Evolutionary conservation across 1,139 yeast species (phyloP).

Genomic region (Taiozyma sp.): DNA sequence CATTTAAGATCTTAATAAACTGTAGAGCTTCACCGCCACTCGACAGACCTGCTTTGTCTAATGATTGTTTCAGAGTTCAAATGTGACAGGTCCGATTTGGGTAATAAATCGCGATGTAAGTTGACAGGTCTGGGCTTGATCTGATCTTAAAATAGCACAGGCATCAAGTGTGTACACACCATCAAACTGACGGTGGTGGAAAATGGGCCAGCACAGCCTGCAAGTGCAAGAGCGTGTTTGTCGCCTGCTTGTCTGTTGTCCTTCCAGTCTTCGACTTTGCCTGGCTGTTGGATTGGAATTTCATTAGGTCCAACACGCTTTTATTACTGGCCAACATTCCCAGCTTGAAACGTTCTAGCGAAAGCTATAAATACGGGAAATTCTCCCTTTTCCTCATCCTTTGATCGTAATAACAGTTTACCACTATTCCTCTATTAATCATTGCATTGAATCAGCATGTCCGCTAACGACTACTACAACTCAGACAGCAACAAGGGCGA

Average conservation of each 20-base stretch:
- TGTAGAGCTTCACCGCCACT: background rate
- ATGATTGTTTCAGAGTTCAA: too few species aligned
- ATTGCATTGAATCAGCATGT: slow-evolving; percentile 31
- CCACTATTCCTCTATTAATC: too few species aligned
- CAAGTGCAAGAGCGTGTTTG: background rate
- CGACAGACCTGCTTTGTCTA: too few species aligned
- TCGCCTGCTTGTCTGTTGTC: too few species aligned
- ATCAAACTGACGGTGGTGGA: background rate
- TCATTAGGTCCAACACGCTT: background rate
- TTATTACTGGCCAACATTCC: background rate
- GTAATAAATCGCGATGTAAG: background rate
- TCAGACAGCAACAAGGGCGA: slow-evolving; percentile 30
- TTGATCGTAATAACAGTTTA: too few species aligned
- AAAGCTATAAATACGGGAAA: background rate
- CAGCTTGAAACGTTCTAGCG: background rate
- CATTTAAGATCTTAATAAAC: background rate
- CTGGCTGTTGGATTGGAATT: background rate
- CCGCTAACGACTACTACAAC: slow-evolving; percentile 57
- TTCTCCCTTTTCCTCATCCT: background rate
- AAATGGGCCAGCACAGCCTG: background rate
- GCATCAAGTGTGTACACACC: too few species aligned
- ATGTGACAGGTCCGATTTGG: too few species aligned
- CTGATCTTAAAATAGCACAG: background rate
- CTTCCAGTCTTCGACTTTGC: background rate
- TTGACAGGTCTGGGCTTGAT: background rate